A percentile compares a stretch with the other conserved stretches of the same genome.
Conservation (phyloP, 108 stramenopile genomes). For the Mayamaea pseudoterrestris region DNA sequence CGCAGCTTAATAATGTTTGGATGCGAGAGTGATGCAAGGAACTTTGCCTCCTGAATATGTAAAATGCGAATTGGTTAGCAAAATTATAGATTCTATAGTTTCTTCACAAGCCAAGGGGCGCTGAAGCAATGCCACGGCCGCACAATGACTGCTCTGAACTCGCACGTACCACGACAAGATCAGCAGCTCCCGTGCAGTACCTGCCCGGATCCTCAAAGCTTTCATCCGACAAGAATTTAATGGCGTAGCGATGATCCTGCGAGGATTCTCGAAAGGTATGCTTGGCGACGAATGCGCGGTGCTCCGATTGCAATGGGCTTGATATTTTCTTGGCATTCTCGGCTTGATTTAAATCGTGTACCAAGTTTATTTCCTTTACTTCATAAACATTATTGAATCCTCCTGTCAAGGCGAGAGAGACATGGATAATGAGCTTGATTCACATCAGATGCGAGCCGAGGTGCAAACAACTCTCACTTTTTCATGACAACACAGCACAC, state of each 20-base stretch:
- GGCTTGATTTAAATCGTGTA: conserved; percentile 16
- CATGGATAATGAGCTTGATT: no score
- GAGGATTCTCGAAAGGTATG: conserved; percentile 35
- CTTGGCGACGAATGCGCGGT: conserved; percentile 26
- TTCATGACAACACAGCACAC: no score
- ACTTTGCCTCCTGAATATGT: conserved; percentile 30
- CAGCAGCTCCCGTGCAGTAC: conserved; percentile 57
- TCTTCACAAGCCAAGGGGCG: no score
- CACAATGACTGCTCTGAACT: background rate
- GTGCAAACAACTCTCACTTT: no score
- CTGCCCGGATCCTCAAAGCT: conserved; percentile 31
- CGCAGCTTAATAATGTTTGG: conserved; percentile 56
- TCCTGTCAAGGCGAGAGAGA: no score
- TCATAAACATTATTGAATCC: conserved; percentile 78
- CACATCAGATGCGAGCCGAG: no score
- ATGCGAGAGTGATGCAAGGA: conserved; percentile 37
- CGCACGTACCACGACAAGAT: conserved; percentile 54
- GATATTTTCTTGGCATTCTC: conserved; percentile 39
- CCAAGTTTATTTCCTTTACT: conserved; percentile 25
- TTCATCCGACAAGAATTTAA: conserved; percentile 59
- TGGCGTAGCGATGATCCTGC: conserved; percentile 33
- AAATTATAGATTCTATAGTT: no score
- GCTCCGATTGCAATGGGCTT: conserved; percentile 32
- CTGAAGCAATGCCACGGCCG: background rate
- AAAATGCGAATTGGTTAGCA: background rate